Conservation (phyloP, 169 alveolate genomes). For the Cryptosporidium xiaoi region DNA sequence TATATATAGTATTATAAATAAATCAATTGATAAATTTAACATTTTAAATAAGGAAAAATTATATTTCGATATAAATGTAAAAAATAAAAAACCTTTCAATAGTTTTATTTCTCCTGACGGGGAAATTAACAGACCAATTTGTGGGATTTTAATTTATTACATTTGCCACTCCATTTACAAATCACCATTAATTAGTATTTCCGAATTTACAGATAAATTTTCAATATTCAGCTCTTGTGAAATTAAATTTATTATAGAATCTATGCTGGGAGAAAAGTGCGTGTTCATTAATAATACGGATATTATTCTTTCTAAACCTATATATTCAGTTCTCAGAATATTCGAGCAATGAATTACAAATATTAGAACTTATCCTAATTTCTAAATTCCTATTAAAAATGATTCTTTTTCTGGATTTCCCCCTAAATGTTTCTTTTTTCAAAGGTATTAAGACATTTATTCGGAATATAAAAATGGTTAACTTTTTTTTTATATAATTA, state of each 20-base stretch:
- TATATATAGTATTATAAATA: neutral
- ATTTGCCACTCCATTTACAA: slow-evolving; percentile 27
- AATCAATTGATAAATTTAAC: neutral
- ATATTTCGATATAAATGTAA: neutral
- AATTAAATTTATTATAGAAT: slow-evolving; percentile 39
- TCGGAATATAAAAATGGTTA: too few relatives aligned
- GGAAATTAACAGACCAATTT: slow-evolving; percentile 16
- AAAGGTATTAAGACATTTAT: too few relatives aligned
- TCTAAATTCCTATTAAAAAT: neutral
- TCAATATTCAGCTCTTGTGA: slow-evolving; percentile 55
- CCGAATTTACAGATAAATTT: slow-evolving; percentile 21
- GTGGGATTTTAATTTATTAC: slow-evolving; percentile 33
- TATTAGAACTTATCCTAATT: neutral
- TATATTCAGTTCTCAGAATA: slow-evolving; percentile 19
- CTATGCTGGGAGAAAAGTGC: slow-evolving; percentile 64
- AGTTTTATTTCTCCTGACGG: slow-evolving; percentile 37
- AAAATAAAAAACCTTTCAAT: neutral
- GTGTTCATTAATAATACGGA: slow-evolving; percentile 16
- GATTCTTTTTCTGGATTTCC: slow-evolving; percentile 16
- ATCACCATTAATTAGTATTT: slow-evolving; percentile 28
- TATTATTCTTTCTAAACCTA: slow-evolving; percentile 46
- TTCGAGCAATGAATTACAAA: slow-evolving; percentile 20
- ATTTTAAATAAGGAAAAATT: neutral
- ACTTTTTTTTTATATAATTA: too few relatives aligned
- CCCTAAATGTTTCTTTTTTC: neutral